Base-by-base conservation (phyloP, 2,329 filamentous ascomycete species). In the Beauveria medogensis region DNA sequence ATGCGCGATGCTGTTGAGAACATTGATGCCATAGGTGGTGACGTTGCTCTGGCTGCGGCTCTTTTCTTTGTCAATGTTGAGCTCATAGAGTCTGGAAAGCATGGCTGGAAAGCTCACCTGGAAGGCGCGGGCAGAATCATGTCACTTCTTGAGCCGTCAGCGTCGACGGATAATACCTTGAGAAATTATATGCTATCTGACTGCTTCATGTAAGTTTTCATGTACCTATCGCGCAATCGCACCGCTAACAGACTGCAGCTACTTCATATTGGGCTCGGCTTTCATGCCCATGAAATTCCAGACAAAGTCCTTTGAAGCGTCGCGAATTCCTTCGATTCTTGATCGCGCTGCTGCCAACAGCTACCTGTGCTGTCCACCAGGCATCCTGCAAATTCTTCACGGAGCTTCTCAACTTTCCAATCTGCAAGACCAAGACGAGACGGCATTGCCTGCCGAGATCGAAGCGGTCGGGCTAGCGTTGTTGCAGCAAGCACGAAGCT, bases 61-160 rank as follows among this genome's bases (percentile, higher is more conserved):
- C 70, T 80, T 20, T 80, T 81, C 67, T 76, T 81, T 64, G 72
- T 82, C 69, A 79, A 80, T 63, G 71, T 81, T 55, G 77, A 82
- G 68, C 69, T 81, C 53, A 78, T 81, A 55, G 78, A 80, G 67
- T 78, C 77, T 16, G 77, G 78, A 1, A 77, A 74, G 64, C 73
- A 78, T 43, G 75, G 75, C 14, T 80, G 78, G 78, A 76, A 74
- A 52, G 73, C 74, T 16, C 79, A 81, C 61, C 71, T 81, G 24
- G 73, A 79, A 55, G 78, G 77, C 2, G 78, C 78, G 2, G 74
- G 73, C 3, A 70, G 70, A 26, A 76, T 81, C 48, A 77, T 80
- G 70, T 70, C 71, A 22, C 67, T 76, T 12, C 66, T 80, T 3
- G 70, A 73, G 28, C 72, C 73, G 6, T 66, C 66, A 5, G 66